These are phyloP conservation scores for Fusarium mundagurra DNA, from an alignment of 2,329 filamentous ascomycete genomes.

Conservation along the genomic window DNA sequence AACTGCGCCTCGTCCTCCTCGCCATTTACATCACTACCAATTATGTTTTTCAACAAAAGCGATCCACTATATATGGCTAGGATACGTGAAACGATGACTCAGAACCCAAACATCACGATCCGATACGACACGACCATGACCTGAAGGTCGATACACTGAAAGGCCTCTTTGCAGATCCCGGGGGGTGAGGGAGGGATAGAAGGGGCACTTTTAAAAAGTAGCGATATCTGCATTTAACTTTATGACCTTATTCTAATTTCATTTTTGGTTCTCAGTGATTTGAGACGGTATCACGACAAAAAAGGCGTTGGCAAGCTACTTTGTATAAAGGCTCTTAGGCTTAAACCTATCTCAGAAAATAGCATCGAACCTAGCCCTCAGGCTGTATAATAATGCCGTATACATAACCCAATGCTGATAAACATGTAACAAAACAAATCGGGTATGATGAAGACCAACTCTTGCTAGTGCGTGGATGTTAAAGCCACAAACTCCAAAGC, in stretches of 20 bases:
- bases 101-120: background rate
- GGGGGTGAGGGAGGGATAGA: background rate
- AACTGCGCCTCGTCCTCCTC: background rate
- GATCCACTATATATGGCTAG: background rate
- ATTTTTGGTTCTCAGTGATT: background rate
- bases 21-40: background rate
- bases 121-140: background rate
- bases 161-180: background rate
- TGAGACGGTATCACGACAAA: background rate
- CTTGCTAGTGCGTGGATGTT: no score
- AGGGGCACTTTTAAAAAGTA: background rate
- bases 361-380: no score
- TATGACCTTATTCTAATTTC: background rate
- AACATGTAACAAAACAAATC: no score
- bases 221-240: background rate
- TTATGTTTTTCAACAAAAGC: background rate
- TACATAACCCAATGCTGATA: no score
- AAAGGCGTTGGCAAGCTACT: no score
- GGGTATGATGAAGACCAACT: no score
- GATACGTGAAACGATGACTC: background rate
- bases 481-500: no score
- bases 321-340: no score
- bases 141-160: background rate
- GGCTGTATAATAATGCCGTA: no score
- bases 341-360: no score